Percentiles rank a stretch among this genome's conserved stretches.
These are phyloP conservation scores for Didymella segeticola DNA, from an alignment of 2,329 filamentous ascomycete species.

Conservation along the genomic window DNA sequence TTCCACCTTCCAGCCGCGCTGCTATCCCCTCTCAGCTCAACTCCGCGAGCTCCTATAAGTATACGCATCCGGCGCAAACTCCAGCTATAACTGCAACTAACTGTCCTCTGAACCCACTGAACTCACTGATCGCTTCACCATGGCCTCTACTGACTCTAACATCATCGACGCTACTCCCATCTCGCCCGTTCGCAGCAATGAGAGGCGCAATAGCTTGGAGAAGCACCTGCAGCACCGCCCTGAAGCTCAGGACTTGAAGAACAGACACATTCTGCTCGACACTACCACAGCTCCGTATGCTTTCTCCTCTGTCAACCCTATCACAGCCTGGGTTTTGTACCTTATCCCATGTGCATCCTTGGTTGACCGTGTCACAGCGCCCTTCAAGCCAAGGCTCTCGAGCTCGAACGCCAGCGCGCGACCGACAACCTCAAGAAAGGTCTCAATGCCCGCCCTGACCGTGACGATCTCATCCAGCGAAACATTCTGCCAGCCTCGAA, in stretches of 20 bases:
- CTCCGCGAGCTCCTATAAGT: constrained; percentile 20
- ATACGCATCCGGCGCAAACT: constrained; percentile 9
- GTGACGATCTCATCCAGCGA: constrained; percentile 78
- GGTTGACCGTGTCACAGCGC: constrained; percentile 51
- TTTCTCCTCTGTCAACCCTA: neutral
- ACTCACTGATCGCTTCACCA: constrained; percentile 27
- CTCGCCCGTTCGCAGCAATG: constrained; percentile 56
- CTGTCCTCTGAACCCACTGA: constrained; percentile 11
- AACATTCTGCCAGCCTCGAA: constrained; percentile 85
- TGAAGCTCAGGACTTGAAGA: constrained; percentile 68
- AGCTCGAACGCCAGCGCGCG: constrained; percentile 69
- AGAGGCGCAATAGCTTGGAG: constrained; percentile 64
- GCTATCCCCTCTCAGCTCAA: constrained; percentile 17
- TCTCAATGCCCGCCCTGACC: constrained; percentile 68
- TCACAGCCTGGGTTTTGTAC: neutral
- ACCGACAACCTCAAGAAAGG: constrained; percentile 70
- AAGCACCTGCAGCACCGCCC: constrained; percentile 58
- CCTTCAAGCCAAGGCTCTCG: constrained; percentile 66
- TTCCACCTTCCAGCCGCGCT: constrained; percentile 19
- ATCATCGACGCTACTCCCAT: constrained; percentile 51
- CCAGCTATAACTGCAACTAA: constrained; percentile 7
- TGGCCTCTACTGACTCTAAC: constrained; percentile 35
- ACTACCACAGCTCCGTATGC: constrained; percentile 71
- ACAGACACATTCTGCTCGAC: constrained; percentile 71
- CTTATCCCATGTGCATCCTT: neutral